Base-by-base conservation (phyloP, 106 monocot genomes). In the Ottelia alismoides region DNA sequence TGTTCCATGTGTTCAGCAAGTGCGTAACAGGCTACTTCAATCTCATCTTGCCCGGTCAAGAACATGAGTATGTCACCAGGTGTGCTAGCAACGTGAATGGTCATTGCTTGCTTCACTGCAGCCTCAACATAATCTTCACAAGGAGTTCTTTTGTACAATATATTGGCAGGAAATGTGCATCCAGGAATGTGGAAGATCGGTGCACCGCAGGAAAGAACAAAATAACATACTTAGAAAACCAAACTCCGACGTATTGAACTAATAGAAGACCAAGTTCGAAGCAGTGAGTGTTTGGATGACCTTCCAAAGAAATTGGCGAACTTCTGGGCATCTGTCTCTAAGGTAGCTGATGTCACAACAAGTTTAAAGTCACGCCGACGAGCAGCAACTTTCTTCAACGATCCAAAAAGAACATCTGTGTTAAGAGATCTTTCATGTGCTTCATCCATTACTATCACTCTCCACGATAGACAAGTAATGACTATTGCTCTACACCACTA, bases 51-150 rank as follows among this genome's bases (percentile, higher is more conserved):
- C 16, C 96, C 88, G 0, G 96, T 96, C 96, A 96, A 89, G 53
- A 96, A 96, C 51, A 94, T 89, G 20, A 96, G 85, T 26, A 96
- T 85, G 69, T 96, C 88, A 16, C 96, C 96, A 7, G 96, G 89
- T 48, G 84, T 60, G 49, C 81, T 81, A 12, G 96, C 76, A 25
- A 96, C 85, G 66, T 96, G 96, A 45, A 96, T 85, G 3, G 88
- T 70, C 84, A 96, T 89, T 22, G 76, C 85, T 54, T 96, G 88
- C 65, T 96, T 96, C 51, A 96, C 96, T 56, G 96, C 96, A 30
- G 89, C 84, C 72, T 96, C 96, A 24, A 96, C 96, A 57, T 96
- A 96, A 63, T 96, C 96, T 74, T 96, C 96, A 53, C 88, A 89
- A 10, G 96, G 89, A 26, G 81, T 89, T 65, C 89, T 89, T 69